Evolutionary conservation across 495 filamentous ascomycete species (phyloP).

Genomic region (Neurospora sp.): DNA sequence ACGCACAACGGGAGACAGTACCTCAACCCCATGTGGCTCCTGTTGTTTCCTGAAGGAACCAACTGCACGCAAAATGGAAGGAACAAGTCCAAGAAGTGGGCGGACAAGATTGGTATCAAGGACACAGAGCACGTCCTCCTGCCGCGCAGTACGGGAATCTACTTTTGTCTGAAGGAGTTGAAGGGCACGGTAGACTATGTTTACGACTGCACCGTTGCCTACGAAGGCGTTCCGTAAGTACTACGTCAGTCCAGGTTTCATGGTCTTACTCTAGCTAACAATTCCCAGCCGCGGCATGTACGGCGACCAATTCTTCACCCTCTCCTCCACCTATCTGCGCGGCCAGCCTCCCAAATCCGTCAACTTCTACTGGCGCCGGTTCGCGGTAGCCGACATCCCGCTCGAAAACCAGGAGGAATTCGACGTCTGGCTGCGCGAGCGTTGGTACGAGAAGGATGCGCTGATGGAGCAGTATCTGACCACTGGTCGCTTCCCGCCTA

Average conservation of each 20-base stretch:
- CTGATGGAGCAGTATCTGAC: conserved; percentile 60
- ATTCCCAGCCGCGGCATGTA: conserved; percentile 50
- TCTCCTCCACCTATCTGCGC: conserved; percentile 62
- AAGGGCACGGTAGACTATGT: conserved; percentile 63
- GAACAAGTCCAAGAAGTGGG: conserved; percentile 53
- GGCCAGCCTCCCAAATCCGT: conserved; percentile 73
- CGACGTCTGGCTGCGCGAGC: conserved; percentile 60
- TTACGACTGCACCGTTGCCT: conserved; percentile 79
- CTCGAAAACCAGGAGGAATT: conserved; percentile 52
- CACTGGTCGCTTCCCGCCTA: conserved; percentile 57
- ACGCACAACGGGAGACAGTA: conserved; percentile 40
- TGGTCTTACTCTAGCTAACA: conserved; percentile 3
- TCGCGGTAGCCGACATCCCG: conserved; percentile 56
- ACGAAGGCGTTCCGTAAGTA: conserved; percentile 67
- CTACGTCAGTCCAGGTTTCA: no score
- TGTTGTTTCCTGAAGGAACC: conserved; percentile 79
- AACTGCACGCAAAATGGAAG: conserved; percentile 61
- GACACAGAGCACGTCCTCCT: conserved; percentile 61
- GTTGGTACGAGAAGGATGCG: conserved; percentile 74
- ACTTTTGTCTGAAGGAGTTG: conserved; percentile 66
- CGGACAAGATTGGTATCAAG: conserved; percentile 53
- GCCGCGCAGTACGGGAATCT: conserved; percentile 65
- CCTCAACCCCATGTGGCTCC: conserved; percentile 73
- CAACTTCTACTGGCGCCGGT: conserved; percentile 78
- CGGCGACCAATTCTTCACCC: conserved; percentile 67